phyloP scores from a whole-genome alignment of 2,329 filamentous ascomycete species.

The Clonostachys rosea region DNA sequence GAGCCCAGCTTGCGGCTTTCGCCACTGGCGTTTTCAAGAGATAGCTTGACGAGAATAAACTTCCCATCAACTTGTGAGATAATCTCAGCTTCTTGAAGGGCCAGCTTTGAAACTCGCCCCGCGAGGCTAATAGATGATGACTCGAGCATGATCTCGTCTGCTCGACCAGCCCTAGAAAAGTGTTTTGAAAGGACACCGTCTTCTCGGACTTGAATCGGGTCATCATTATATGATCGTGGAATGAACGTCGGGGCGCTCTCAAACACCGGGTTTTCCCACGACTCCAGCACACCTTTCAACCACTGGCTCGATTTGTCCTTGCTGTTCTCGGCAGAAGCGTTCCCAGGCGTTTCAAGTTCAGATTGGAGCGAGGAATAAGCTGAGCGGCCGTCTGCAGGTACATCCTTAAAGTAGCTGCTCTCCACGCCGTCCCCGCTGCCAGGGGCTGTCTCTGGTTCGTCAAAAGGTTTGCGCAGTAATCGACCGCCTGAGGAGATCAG shows the following conservation, averaged over 20 bases:
- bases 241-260: constrained; percentile 38
- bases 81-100: constrained; percentile 56
- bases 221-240: constrained; percentile 26
- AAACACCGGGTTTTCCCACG: constrained; percentile 78
- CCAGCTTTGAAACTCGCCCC: constrained; percentile 55
- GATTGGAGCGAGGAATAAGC: no score
- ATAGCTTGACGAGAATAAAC: constrained; percentile 71
- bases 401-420: background rate
- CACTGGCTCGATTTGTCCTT: constrained; percentile 28
- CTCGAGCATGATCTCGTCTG: constrained; percentile 16
- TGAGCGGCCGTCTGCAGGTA: no score
- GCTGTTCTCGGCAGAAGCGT: background rate
- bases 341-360: background rate
- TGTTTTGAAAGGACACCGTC: background rate
- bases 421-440: background rate
- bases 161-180: background rate
- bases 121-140: constrained; percentile 17
- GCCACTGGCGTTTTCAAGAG: constrained; percentile 7
- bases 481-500: constrained; percentile 19
- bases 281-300: constrained; percentile 54
- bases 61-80: constrained; percentile 86
- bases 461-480: constrained; percentile 39
- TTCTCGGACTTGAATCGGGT: background rate
- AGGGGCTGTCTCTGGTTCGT: constrained; percentile 15
- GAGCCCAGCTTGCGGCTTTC: background rate